Evolutionary conservation across 2,329 filamentous ascomycete species (phyloP), one percentile per base, ranked within the genome.

Genomic region (Exophiala lecanii-corni): DNA sequence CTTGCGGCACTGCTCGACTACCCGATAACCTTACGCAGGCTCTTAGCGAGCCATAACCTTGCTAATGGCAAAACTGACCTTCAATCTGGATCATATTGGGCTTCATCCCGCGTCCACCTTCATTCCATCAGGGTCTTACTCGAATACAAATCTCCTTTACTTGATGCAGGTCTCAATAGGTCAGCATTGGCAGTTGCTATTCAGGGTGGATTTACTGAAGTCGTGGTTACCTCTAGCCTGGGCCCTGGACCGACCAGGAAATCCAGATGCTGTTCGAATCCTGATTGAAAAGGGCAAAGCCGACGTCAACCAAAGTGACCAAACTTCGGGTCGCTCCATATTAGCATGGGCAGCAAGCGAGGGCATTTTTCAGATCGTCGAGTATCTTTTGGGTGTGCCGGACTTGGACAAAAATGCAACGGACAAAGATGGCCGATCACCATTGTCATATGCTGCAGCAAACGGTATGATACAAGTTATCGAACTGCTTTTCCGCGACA

Each of bases 1-100:
- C 45, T 48, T n/a, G 41, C 41, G 16, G 41, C 45, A 35, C n/a
- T 48, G 19, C 45, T 48, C 36, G 16, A 40, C 36, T 41, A 7
- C 17, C 19, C 32, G 9, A 36, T 15, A 33, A 32, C 32, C 17
- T 25, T 47, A 5, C 39, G 28, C 17, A 35, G 9, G 16, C 44
- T 47, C 28, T 43, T 43, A 34, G 16, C 20, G 13, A 17, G 15
- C 15, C 39, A 23, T 38, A 26, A 16, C n/a, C 33, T n/a, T 39
- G 2, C 23, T 9, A 28, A 26, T 21, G 28, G 36, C n/a, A 15
- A 18, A 16, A 39, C 34, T n/a, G 15, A 28, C 15, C 41, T 48
- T 39, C 31, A 39, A 34, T 19, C 23, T 21, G 45, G 41, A 16
- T 30, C 45, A n/a, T 48, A 34, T 41, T 48, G 45, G 45, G 45